Evolutionary conservation across 441 rosid species (phyloP), one percentile per base, ranked within the genome.

Genomic region (Viola pubescens): DNA sequence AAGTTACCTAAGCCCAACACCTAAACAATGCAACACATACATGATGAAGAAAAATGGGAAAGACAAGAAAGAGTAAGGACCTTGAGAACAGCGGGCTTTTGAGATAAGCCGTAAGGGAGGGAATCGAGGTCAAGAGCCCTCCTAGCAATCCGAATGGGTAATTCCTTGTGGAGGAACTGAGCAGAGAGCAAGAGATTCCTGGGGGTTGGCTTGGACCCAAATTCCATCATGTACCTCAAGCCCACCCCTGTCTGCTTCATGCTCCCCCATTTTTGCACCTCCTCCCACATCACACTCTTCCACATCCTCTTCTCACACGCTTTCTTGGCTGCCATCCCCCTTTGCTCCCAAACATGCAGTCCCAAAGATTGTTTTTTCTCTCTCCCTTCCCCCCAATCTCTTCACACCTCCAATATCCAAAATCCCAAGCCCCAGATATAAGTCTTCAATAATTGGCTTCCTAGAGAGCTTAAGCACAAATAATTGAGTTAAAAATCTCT

Each of bases 221-320:
- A 92, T 56, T 92, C 92, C 97, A 92, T 84, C 98, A 89, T 92
- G 70, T 89, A 87, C 74, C 92, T 76, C 58, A 89, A 74, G 62
- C 95, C 88, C 4, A 92, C 97, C 38, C 98, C 97, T 0, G 89
- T 89, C 73, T 77, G 98, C 77, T 86, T 92, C 97, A 86, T 82
- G 81, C 89, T 66, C 3, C 97, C 92, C 96, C 96, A 87, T 59
- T 77, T 69, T 38, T 73, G 84, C 13, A 86, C 88, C 62, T 92
- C 97, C 65, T 82, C 88, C 51, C 34, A 26, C 34, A 83, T 73
- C 72, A 89, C 58, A 42, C 63, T 66, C 88, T 86, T 89, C 12
- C 89, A 78, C 53, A 78, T 71, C 41, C 74, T 52, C 63, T 77
- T 52, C 63, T 77, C 85, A 48, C 65, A 69, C 3, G 79, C 76